Conservation (phyloP, 2,329 filamentous ascomycete genomes). For the Fonsecaea pedrosoi region DNA sequence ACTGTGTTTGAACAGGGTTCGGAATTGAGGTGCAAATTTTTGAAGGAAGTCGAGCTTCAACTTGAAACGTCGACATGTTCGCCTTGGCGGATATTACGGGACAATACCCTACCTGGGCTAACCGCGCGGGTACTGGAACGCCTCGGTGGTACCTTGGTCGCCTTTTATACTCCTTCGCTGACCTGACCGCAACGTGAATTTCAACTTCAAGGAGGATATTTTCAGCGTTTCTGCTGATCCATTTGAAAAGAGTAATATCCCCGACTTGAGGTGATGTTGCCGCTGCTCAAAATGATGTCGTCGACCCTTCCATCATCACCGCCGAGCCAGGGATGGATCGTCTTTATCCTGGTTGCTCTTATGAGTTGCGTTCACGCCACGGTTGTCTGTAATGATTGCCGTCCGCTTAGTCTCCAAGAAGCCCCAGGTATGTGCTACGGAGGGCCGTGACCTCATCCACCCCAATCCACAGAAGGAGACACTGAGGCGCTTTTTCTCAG, state of each 20-base stretch:
- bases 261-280: too few relatives aligned
- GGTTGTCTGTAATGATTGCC: constrained; percentile 18
- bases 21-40: too few relatives aligned
- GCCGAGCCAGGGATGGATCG: constrained; percentile 7
- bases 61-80: too few relatives aligned
- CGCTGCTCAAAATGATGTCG: not conserved
- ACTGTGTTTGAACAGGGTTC: too few relatives aligned
- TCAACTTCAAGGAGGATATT: too few relatives aligned
- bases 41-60: too few relatives aligned
- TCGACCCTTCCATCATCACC: constrained; percentile 6
- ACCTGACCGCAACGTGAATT: too few relatives aligned
- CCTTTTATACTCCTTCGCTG: too few relatives aligned
- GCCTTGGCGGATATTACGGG: too few relatives aligned
- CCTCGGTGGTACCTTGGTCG: not conserved
- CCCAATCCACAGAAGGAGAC: not conserved
- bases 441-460: constrained; percentile 11
- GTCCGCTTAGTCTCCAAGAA: constrained; percentile 22
- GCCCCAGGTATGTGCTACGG: constrained; percentile 19
- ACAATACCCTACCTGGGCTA: too few relatives aligned
- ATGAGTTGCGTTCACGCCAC: constrained; percentile 16
- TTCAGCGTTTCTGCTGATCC: too few relatives aligned
- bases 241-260: too few relatives aligned
- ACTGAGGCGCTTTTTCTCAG: constrained; percentile 12
- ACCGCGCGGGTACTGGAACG: not conserved
- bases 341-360: constrained; percentile 2